phyloP scores from a whole-genome alignment of 495 filamentous ascomycete genomes.

The Daldinia grandis region DNA sequence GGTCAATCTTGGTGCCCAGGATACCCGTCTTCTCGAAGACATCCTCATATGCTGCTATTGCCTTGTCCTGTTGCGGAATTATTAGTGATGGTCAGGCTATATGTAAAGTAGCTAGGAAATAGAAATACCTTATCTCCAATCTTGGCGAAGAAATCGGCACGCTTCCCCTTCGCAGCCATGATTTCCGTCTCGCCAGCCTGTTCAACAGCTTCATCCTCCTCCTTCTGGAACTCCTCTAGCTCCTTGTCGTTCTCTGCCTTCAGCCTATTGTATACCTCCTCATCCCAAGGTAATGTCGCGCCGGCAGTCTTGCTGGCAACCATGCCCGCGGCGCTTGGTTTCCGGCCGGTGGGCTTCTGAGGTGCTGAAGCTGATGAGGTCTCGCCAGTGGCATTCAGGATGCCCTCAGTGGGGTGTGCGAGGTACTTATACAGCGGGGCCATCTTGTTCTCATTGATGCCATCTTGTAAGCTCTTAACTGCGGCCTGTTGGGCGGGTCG shows the following conservation, averaged over 20 bases:
- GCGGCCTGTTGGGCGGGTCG: constrained; percentile 72
- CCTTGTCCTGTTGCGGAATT: constrained; percentile 75
- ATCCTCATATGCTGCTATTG: constrained; percentile 87
- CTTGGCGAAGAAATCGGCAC: constrained; percentile 92
- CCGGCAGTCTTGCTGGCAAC: constrained; percentile 72
- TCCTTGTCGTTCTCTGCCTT: constrained; percentile 90
- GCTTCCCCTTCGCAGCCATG: constrained; percentile 88
- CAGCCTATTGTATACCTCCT: constrained; percentile 83
- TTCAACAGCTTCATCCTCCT: constrained; percentile 92
- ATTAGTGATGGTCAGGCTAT: constrained; percentile 20
- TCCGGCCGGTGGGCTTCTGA: constrained; percentile 61
- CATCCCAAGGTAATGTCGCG: constrained; percentile 86
- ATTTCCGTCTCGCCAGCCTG: constrained; percentile 96
- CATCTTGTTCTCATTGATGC: constrained; percentile 92
- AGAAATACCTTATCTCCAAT: constrained; percentile 88
- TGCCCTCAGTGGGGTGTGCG: constrained; percentile 91
- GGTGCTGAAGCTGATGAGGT: constrained; percentile 63
- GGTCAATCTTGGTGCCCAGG: constrained; percentile 94
- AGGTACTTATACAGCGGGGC: constrained; percentile 95
- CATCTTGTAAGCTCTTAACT: constrained; percentile 88
- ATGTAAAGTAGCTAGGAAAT: neutral
- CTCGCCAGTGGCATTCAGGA: constrained; percentile 82
- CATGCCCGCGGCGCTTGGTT: constrained; percentile 71
- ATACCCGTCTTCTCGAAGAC: constrained; percentile 93
- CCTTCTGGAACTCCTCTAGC: constrained; percentile 90